Conservation (phyloP, 225 moss, liverwort and hornwort genomes). For the Takakia lepidozioides region DNA sequence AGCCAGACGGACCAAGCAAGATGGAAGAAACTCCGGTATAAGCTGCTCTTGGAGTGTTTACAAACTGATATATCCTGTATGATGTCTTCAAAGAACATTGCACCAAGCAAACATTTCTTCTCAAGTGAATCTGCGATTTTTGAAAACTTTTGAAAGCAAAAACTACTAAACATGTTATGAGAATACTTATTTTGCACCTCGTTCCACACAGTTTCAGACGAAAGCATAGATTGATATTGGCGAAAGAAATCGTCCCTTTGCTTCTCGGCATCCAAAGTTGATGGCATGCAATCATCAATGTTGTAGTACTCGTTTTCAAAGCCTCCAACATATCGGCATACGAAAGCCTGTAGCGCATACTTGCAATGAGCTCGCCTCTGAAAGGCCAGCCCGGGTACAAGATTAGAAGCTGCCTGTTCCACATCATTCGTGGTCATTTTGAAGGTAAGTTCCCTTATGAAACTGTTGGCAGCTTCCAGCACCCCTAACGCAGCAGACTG, state of each 20-base stretch:
- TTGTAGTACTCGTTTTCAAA: constrained; percentile 42
- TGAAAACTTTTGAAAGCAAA: constrained; percentile 24
- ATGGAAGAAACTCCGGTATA: constrained; percentile 35
- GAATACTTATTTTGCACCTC: no score
- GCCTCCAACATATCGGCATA: constrained; percentile 28
- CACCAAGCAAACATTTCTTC: background rate
- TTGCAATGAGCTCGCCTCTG: constrained; percentile 26
- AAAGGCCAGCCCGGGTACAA: constrained; percentile 25
- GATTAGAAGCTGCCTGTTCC: constrained; percentile 24
- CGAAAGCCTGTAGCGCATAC: constrained; percentile 30
- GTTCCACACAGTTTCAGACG: constrained; percentile 16
- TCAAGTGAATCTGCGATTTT: constrained; percentile 13
- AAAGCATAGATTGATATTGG: constrained; percentile 21
- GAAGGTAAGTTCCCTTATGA: constrained; percentile 26
- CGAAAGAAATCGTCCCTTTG: constrained; percentile 31
- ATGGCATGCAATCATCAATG: constrained; percentile 17
- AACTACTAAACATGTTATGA: constrained; percentile 17
- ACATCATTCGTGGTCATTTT: constrained; percentile 29
- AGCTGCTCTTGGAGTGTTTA: constrained; percentile 14
- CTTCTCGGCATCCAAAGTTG: constrained; percentile 32
- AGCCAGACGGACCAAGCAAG: constrained; percentile 45
- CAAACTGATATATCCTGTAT: no score
- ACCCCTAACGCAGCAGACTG: constrained; percentile 24
- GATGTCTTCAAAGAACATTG: constrained; percentile 3
- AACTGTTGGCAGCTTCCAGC: constrained; percentile 22